phyloP scores from a whole-genome alignment of 2,329 filamentous ascomycete genomes.

The Xylariaceae sp. region DNA sequence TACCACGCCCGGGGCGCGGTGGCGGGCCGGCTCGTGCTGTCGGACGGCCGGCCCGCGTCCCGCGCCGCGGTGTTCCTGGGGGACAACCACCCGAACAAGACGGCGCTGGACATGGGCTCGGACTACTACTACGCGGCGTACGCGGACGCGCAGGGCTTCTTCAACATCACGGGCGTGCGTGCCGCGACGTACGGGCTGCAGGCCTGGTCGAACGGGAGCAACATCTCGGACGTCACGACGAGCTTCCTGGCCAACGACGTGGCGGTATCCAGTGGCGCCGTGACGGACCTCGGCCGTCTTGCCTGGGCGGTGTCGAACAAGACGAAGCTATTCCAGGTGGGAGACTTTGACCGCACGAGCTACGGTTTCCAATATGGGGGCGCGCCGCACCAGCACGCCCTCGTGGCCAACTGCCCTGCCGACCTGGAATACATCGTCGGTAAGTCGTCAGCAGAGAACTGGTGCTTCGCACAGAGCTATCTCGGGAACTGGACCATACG shows the following conservation, averaged over 20 bases:
- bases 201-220: conserved; percentile 45
- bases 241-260: conserved; percentile 38
- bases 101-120: conserved; percentile 42
- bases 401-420: too few species aligned
- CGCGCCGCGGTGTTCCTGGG: conserved; percentile 47
- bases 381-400: conserved; percentile 35
- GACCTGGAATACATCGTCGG: too few species aligned
- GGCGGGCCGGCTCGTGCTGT: conserved; percentile 38
- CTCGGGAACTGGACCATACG: too few species aligned
- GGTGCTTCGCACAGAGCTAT: too few species aligned
- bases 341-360: conserved; percentile 42
- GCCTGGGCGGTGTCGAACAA: conserved; percentile 35
- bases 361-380: conserved; percentile 40
- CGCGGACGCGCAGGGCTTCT: conserved; percentile 37
- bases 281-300: conserved; percentile 33
- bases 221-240: conserved; percentile 40
- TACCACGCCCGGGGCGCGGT: conserved; percentile 47
- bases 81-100: conserved; percentile 39
- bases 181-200: conserved; percentile 42
- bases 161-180: conserved; percentile 40
- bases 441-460: too few species aligned
- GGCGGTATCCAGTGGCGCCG: conserved; percentile 28
- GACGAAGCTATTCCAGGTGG: conserved; percentile 43
- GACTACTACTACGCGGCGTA: conserved; percentile 47
- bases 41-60: conserved; percentile 42